These are phyloP conservation scores for Penicillium fimorum DNA, from an alignment of 495 filamentous ascomycete genomes.

Conservation along the genomic window DNA sequence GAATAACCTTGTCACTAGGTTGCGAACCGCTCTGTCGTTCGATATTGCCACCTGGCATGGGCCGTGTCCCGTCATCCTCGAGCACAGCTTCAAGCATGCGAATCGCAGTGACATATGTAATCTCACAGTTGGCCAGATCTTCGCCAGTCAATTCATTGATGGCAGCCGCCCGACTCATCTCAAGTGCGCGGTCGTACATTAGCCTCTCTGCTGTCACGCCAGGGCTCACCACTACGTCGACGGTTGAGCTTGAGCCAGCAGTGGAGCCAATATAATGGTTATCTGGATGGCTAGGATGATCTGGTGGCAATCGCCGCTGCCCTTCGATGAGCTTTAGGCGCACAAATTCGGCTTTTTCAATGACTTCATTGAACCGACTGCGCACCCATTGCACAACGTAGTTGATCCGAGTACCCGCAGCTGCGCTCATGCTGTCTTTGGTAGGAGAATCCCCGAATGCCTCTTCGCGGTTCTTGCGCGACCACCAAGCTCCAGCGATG, in stretches of 20 bases:
- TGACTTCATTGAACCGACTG: constrained; percentile 88
- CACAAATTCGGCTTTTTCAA: constrained; percentile 93
- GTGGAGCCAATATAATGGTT: constrained; percentile 61
- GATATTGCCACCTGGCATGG: constrained; percentile 31
- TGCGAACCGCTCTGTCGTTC: constrained; percentile 24
- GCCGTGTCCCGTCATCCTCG: constrained; percentile 67
- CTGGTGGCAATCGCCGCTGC: constrained; percentile 76
- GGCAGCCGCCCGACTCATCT: constrained; percentile 92
- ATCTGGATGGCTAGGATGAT: constrained; percentile 81
- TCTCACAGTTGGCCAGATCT: constrained; percentile 83
- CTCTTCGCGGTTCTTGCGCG: constrained; percentile 68
- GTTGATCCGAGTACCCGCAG: constrained; percentile 77
- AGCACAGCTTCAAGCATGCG: constrained; percentile 91
- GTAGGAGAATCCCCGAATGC: constrained; percentile 46
- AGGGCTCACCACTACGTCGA: constrained; percentile 64
- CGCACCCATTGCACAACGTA: constrained; percentile 94
- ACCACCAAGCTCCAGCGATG: constrained; percentile 91
- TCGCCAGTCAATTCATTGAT: constrained; percentile 93
- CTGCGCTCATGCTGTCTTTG: constrained; percentile 45
- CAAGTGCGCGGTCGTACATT: constrained; percentile 96
- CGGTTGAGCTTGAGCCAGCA: constrained; percentile 49
- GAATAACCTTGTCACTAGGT: constrained; percentile 41
- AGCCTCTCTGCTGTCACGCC: constrained; percentile 93
- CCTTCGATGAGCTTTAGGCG: constrained; percentile 82
- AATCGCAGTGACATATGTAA: constrained; percentile 89